Evolutionary conservation across 164 flowering plant genomes (phyloP), one percentile per base, ranked within the genome.

Genomic region (Kingdonia uniflora): DNA sequence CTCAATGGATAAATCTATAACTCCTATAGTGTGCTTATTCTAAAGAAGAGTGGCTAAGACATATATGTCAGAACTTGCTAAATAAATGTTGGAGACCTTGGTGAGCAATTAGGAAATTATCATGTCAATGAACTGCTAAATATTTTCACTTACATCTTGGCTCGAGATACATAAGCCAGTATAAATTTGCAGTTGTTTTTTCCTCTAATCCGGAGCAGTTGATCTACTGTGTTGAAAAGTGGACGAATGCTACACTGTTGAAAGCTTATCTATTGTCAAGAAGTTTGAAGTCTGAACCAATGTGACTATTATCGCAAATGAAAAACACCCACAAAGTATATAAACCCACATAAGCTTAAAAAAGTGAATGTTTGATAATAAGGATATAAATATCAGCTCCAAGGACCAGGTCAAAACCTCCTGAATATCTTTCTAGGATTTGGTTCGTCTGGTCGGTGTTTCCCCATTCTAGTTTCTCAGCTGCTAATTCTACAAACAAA

Each of bases 371-470:
- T 8, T 29, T 29, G 6, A 29, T 0, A 8, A 17, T 46, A 46
- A 68, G 92, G 98, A 87, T 91, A 92, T 85, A 92, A 20, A 87
- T 92, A 67, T 92, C 98, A 68, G 98, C 98, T 63, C 98, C 94
- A 62, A 92, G 86, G 68, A 92, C 53, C n/a, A 92, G 74, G 76
- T 87, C 98, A 68, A 87, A 92, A 48, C 96, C 96, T 19, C 58
- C 42, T 2, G 82, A 56, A 59, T 82, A 58, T 58, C 58, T 73
- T 44, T 69, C 63, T 49, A 76, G 42, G 53, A 87, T 79, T 54
- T 68, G 64, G 60, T 65, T 47, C 23, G 85, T 65, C 49, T 92
- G 88, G 26, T 72, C 72, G 42, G 71, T 44, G 67, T 76, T 71
- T 52, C 98, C 98, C 98, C 96, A 92, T 61, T 92, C 98, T 37